Base-by-base conservation (phyloP, 2,329 filamentous ascomycete species). In the Alternaria tenuissima region DNA sequence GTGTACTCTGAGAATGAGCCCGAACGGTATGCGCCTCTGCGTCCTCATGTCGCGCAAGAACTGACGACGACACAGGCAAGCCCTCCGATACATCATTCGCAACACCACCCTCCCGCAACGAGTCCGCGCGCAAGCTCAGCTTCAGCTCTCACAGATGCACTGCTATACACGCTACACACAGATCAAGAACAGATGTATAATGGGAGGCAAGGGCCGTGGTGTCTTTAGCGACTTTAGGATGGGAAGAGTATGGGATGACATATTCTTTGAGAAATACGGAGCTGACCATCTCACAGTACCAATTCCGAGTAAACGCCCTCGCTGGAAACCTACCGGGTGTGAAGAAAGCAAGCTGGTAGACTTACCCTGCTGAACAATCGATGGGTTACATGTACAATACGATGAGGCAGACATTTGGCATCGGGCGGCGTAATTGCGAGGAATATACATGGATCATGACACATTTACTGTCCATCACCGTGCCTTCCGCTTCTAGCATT, bases 71-170 rank as follows among this genome's bases (percentile, higher is more conserved):
- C 36, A 55, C 64, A 96, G 94, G 80, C 94, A 98, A 91, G 94
- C 83, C 4, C 82, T 84, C 51, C 80, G 81, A 72, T 97, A 97
- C 82, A 90, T 97, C 65, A 92, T 97, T 78, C 93, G 92, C 79
- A 99, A 99, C 81, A 95, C 93, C 32, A 90, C 89, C 1, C 89
- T 99, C 3, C 88, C 94, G 2, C 85, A 89, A 57, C 88, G 94
- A 74, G 89, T 91, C 52, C 91, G 96, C 73, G 93, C 92, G 63
- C 91, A 96, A 78, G 95, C 95, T 42, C 94, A 98, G 83, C 87
- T 99, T 57, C 90, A 98, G 81, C 85, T 99, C 67, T 88, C 91
- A 4, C 91, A 96, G 81, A 97, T 98, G 94, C 94, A 97, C 83
- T 89, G 88, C 84, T 98, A 98, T 81, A 98, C 95, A 36, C 87